Conservation (phyloP, 2,329 filamentous ascomycete species). For the Chaetoscypha palmicola region DNA sequence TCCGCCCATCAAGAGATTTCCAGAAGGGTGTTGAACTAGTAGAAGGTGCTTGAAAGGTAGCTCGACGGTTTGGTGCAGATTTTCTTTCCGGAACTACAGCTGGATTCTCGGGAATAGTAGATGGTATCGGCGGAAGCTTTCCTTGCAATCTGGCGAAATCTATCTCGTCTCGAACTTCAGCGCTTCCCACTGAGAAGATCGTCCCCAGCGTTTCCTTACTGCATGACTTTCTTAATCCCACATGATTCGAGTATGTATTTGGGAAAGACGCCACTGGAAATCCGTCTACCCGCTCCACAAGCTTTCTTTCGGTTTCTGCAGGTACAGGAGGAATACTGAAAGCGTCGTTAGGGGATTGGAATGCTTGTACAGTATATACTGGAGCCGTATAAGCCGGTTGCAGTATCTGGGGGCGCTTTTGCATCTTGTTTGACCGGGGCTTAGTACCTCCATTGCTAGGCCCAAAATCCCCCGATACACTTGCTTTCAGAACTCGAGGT, state of each 20-base stretch:
- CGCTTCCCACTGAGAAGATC: constrained; percentile 26
- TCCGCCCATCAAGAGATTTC: constrained; percentile 4
- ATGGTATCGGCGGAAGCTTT: constrained; percentile 20
- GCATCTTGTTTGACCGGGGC: constrained; percentile 1
- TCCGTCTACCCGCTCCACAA: constrained; percentile 17
- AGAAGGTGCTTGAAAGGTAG: constrained; percentile 12
- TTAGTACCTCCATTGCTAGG: background rate
- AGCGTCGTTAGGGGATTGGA: constrained; percentile 15
- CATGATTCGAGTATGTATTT: constrained; percentile 15
- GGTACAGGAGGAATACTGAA: constrained; percentile 19
- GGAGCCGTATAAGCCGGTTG: constrained; percentile 9
- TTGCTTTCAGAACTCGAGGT: background rate
- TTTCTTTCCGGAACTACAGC: constrained; percentile 4
- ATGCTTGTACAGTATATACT: constrained; percentile 23
- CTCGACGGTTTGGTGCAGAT: constrained; percentile 13
- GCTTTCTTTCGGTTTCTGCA: constrained; percentile 13
- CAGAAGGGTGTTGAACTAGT: constrained; percentile 2
- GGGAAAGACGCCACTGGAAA: constrained; percentile 21
- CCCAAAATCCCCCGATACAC: background rate
- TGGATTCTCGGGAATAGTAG: constrained; percentile 14
- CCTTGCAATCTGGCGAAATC: constrained; percentile 19
- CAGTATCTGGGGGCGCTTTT: constrained; percentile 9
- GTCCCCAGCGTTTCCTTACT: constrained; percentile 27
- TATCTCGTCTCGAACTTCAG: constrained; percentile 22
- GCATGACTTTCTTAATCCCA: constrained; percentile 10